Evolutionary conservation across 345 rosid species (phyloP).

Genomic region (Iberis pinnata): DNA sequence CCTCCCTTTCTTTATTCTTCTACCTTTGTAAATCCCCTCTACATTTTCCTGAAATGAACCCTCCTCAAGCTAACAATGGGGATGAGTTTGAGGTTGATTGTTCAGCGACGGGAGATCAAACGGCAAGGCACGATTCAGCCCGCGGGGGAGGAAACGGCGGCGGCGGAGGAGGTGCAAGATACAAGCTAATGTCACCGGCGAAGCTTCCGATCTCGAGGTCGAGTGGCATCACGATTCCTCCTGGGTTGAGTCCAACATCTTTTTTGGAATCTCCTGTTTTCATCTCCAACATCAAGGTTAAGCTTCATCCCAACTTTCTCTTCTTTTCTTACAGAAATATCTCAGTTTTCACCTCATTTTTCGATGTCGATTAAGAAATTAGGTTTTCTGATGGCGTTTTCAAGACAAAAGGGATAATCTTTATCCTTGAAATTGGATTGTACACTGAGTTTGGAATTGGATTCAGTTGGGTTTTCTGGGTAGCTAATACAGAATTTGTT

Average conservation of each 20-base stretch:
- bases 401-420: neutral
- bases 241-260: constrained; percentile 87
- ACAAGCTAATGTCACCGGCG: constrained; percentile 93
- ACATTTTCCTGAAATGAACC: constrained; percentile 30
- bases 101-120: constrained; percentile 31
- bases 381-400: constrained; percentile 14
- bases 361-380: constrained; percentile 12
- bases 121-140: constrained; percentile 16
- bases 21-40: neutral
- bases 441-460: too few species aligned
- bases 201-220: constrained; percentile 98
- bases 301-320: neutral
- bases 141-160: constrained; percentile 12
- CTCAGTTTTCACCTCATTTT: constrained; percentile 8
- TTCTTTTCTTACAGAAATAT: neutral
- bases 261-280: constrained; percentile 93
- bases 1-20: neutral
- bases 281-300: constrained; percentile 81
- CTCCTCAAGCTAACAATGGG: constrained; percentile 22
- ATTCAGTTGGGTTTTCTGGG: too few species aligned
- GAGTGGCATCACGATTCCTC: constrained; percentile 64
- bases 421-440: constrained; percentile 24
- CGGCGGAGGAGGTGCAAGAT: constrained; percentile 59
- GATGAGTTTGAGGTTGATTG: constrained; percentile 19
- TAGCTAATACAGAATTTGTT: neutral